Conservation (phyloP, 2,329 filamentous ascomycete species). For the Apiospora phragmitis region DNA sequence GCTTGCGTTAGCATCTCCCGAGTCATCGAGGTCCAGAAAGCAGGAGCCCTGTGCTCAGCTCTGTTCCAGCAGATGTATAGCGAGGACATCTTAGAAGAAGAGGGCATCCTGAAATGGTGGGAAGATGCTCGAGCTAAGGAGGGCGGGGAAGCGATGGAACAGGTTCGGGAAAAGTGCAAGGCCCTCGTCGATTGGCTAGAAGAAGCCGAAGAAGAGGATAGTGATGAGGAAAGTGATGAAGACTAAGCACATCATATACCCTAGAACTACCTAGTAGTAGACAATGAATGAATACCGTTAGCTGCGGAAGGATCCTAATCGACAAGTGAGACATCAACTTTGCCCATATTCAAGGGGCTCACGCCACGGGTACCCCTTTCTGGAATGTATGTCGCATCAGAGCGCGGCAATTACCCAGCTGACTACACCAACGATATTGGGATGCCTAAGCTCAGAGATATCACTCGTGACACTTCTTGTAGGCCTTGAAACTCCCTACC, state of each 20-base stretch:
- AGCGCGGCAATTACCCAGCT: neutral
- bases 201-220: slow-evolving; percentile 72
- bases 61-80: slow-evolving; percentile 84
- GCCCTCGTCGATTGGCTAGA: slow-evolving; percentile 83
- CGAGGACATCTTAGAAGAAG: slow-evolving; percentile 82
- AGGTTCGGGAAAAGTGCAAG: slow-evolving; percentile 71
- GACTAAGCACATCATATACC: slow-evolving; percentile 23
- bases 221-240: slow-evolving; percentile 67
- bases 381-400: neutral
- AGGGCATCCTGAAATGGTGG: slow-evolving; percentile 90
- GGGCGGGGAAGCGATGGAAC: slow-evolving; percentile 67
- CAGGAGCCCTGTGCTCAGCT: slow-evolving; percentile 69
- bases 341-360: neutral
- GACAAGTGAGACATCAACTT: neutral
- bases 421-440: neutral
- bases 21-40: slow-evolving; percentile 51
- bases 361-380: neutral
- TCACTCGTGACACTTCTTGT: neutral
- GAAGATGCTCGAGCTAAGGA: slow-evolving; percentile 66
- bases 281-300: neutral
- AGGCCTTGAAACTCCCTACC: neutral
- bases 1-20: slow-evolving; percentile 69
- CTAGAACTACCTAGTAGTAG: neutral
- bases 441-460: neutral
- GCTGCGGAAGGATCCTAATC: neutral